phyloP scores from a whole-genome alignment of 1,139 yeast genomes.

The Magnusiomyces suaveolens region DNA sequence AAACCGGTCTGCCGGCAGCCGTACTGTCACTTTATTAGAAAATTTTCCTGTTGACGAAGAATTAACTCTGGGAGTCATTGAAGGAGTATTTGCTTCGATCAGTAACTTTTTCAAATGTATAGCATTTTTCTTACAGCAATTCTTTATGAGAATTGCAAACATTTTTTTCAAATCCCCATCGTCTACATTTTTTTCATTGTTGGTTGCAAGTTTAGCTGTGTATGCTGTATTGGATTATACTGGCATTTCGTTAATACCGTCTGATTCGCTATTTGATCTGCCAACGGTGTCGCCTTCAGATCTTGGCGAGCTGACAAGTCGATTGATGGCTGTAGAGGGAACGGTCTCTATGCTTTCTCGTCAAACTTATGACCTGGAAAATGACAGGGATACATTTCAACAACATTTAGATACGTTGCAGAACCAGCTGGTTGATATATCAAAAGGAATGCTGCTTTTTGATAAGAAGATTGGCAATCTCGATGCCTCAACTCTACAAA shows the following conservation, averaged over 20 bases:
- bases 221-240: no score
- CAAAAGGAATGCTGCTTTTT: neutral
- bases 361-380: conserved; percentile 2
- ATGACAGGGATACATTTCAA: neutral
- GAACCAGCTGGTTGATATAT: neutral
- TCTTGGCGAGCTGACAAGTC: conserved; percentile 6
- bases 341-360: conserved; percentile 9
- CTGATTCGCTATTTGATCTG: neutral
- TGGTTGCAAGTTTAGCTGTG: no score
- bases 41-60: neutral
- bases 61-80: neutral
- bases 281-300: conserved; percentile 6
- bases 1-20: neutral
- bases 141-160: no score
- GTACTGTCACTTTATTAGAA: neutral
- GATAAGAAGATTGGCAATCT: neutral
- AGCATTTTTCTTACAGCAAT: no score
- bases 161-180: no score
- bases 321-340: conserved; percentile 11
- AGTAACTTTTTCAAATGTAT: neutral
- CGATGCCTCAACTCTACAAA: neutral
- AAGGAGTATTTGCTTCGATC: neutral
- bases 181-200: no score
- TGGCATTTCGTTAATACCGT: no score
- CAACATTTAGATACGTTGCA: neutral